Evolutionary conservation across 208 protist genomes (phyloP).

Genomic region (Trypanosoma avium): DNA sequence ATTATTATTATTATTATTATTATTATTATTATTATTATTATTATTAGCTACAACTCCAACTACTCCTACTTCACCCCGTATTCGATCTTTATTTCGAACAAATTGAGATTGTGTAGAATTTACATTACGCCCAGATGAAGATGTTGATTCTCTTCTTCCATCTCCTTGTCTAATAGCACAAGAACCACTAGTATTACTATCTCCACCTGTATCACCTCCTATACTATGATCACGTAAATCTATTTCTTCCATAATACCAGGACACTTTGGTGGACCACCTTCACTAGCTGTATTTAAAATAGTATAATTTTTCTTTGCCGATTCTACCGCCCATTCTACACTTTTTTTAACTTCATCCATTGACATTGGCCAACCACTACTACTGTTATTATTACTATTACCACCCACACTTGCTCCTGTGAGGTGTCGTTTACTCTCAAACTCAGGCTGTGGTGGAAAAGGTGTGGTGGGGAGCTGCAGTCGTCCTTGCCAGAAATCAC

Average conservation of each 20-base stretch:
- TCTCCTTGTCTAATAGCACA: neutral
- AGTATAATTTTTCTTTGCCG: constrained; percentile 31
- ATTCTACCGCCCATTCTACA: constrained; percentile 26
- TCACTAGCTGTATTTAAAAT: constrained; percentile 22
- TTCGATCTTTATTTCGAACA: constrained; percentile 7
- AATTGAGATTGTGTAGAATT: constrained; percentile 17
- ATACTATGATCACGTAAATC: constrained; percentile 17
- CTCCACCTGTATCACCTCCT: neutral
- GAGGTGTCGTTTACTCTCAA: constrained; percentile 30
- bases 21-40: neutral
- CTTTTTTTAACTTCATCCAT: constrained; percentile 5
- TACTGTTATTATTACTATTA: no score
- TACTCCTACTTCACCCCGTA: neutral
- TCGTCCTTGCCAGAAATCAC: constrained; percentile 80
- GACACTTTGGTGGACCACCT: neutral
- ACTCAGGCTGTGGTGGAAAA: constrained; percentile 62
- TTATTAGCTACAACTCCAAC: neutral
- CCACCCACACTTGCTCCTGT: neutral
- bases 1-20: neutral
- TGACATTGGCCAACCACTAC: neutral
- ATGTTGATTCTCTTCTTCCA: neutral
- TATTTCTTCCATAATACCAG: constrained; percentile 15
- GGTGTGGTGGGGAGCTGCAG: constrained; percentile 22
- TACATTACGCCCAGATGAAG: neutral
- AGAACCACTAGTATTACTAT: neutral